These are phyloP conservation scores for Pseudopithomyces chartarum DNA, from an alignment of 2,329 filamentous ascomycete genomes.

Conservation along the genomic window DNA sequence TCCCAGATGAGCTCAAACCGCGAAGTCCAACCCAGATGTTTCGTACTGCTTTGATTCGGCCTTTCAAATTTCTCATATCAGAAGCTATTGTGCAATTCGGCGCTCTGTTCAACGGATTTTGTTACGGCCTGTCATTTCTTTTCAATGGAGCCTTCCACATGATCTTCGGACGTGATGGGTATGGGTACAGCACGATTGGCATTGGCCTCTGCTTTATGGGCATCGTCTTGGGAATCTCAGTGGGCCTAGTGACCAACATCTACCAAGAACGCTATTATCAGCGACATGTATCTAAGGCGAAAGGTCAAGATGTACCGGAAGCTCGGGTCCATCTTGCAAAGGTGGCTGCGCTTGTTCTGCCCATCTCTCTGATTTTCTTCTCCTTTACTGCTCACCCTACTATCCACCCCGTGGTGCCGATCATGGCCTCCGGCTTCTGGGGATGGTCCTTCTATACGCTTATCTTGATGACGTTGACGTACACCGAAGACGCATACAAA, in stretches of 20 bases:
- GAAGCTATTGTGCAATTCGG: conserved; percentile 56
- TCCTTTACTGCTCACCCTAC: conserved; percentile 38
- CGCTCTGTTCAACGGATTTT: conserved; percentile 56
- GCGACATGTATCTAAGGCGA: conserved; percentile 35
- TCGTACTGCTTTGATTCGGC: conserved; percentile 50
- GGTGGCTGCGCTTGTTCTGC: conserved; percentile 46
- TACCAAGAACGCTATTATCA: conserved; percentile 53
- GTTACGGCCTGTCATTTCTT: conserved; percentile 56
- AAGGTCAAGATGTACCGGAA: conserved; percentile 48
- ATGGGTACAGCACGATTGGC: conserved; percentile 47
- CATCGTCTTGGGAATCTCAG: conserved; percentile 47
- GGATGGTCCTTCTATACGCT: conserved; percentile 58
- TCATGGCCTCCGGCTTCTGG: conserved; percentile 56
- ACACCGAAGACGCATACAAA: conserved; percentile 56
- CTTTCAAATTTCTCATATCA: conserved; percentile 53
- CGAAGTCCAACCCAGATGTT: conserved; percentile 47
- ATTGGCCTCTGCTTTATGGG: conserved; percentile 50
- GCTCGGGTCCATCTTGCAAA: conserved; percentile 49
- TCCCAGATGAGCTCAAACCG: conserved; percentile 48
- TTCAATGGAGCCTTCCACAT: conserved; percentile 57
- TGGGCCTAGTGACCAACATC: conserved; percentile 51
- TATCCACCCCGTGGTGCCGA: conserved; percentile 50
- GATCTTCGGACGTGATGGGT: conserved; percentile 53
- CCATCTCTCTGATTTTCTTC: conserved; percentile 41
- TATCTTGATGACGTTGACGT: conserved; percentile 56